Percentiles rank a stretch among this genome's conserved stretches.
Evolutionary conservation across 495 filamentous ascomycete species (phyloP).

Genomic region (Wilcoxina mikolae): DNA sequence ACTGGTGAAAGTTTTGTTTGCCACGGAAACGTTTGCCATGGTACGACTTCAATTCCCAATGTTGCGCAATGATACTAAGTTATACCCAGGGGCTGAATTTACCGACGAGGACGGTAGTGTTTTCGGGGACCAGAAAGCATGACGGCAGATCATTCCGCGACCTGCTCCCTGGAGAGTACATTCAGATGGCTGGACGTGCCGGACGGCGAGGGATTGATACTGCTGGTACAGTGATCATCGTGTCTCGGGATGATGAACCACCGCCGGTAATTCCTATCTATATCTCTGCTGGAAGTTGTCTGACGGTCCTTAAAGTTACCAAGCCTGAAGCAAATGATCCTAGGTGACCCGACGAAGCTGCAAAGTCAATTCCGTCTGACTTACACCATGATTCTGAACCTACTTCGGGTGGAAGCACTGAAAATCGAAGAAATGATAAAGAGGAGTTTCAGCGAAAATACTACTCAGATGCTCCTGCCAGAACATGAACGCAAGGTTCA

Average conservation of each 20-base stretch:
- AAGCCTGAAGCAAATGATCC: slow-evolving; percentile 78
- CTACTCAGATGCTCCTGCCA: slow-evolving; percentile 86
- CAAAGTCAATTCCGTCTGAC: slow-evolving; percentile 91
- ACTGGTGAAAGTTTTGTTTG: slow-evolving; percentile 89
- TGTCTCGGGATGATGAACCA: slow-evolving; percentile 66
- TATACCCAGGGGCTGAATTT: slow-evolving; percentile 55
- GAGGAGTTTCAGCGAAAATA: slow-evolving; percentile 94
- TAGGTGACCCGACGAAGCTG: slow-evolving; percentile 88
- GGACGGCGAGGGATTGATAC: slow-evolving; percentile 83
- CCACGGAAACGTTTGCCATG: slow-evolving; percentile 98
- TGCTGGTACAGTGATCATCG: slow-evolving; percentile 86
- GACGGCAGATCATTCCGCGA: slow-evolving; percentile 85
- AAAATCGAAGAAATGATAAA: slow-evolving; percentile 99
- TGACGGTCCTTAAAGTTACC: slow-evolving; percentile 27
- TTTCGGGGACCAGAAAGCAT: slow-evolving; percentile 92
- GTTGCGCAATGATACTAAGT: neutral
- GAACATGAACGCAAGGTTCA: slow-evolving; percentile 91
- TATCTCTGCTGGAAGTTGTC: neutral
- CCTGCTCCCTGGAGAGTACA: slow-evolving; percentile 87
- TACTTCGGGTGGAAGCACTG: slow-evolving; percentile 84
- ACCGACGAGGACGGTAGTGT: slow-evolving; percentile 90
- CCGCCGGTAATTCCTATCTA: slow-evolving; percentile 44
- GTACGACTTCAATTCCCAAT: neutral
- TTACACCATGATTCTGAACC: slow-evolving; percentile 98
- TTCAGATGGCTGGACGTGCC: slow-evolving; percentile 94